Evolutionary conservation across 345 rosid species (phyloP), one percentile per base, ranked within the genome.

Genomic region (Brassica carinata): DNA sequence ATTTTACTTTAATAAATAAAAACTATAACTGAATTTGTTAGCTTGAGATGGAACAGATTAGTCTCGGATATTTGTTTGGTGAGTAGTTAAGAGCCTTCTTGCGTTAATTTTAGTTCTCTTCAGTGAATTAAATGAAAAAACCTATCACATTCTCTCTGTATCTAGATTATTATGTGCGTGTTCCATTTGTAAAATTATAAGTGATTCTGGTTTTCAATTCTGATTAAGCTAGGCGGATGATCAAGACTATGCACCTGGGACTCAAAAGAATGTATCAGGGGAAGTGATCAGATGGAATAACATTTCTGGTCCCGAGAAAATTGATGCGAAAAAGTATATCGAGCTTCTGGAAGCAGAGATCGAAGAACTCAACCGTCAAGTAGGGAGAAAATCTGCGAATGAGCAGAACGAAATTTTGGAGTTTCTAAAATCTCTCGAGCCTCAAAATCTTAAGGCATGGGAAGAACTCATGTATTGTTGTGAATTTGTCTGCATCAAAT

Each of bases 301-400:
- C 82, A 85, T 90, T 27, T 92, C 98, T 79, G 97, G 99, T 70
- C 85, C 91, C 1, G 98, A 93, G 88, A 93, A 83, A 87, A 87
- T 96, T 23, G 98, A 93, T 83, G 98, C 97, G 31, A 89, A 89
- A 79, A 93, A 89, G 76, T 96, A 92, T 82, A 93, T 96, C 2
- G 97, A 96, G 82, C 82, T 96, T 72, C 94, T 96, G 9, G 99
- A 96, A 86, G 97, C 97, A 30, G 98, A 96, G 86, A 90, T 96
- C 18, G 98, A 93, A 81, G 97, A 96, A 81, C 83, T 93, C 43
- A 96, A 92, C 75, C 80, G 72, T 72, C 97, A 90, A 85, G 92
- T 93, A 5, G 92, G 88, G 51, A 82, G 90, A 83, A 92, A 88
- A 81, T 81, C 93, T 67, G 79, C 85, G 7, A 84, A 81, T 79